A percentile compares a stretch with the other conserved stretches of the same genome.
phyloP scores from a whole-genome alignment of 169 alveolate genomes.

The Theileria parva region DNA sequence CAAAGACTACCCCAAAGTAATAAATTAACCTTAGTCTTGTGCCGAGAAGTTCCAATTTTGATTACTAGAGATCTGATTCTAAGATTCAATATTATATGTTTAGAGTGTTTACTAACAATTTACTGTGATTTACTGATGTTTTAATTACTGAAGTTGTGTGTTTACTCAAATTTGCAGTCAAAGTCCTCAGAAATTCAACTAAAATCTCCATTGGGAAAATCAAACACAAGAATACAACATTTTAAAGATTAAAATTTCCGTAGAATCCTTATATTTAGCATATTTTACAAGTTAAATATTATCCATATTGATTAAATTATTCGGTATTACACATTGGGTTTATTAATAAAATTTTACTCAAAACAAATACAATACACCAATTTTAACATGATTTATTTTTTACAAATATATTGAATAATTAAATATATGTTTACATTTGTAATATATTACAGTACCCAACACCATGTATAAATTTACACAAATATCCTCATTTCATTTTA shows the following conservation, averaged over 20 bases:
- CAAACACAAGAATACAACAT: not conserved
- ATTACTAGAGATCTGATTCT: slow-evolving; percentile 24
- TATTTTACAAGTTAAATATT: not conserved
- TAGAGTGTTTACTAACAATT: slow-evolving; percentile 16
- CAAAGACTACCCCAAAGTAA: slow-evolving; percentile 42
- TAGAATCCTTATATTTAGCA: too few species aligned
- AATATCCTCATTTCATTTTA: not conserved
- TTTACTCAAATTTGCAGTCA: slow-evolving; percentile 43
- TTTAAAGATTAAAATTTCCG: too few species aligned
- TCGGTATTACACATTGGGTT: not conserved
- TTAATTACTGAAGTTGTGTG: slow-evolving; percentile 46
- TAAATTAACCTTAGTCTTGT: slow-evolving; percentile 27
- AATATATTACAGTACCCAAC: not conserved
- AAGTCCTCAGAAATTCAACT: slow-evolving; percentile 33
- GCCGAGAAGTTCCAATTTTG: slow-evolving; percentile 36
- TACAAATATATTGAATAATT: not conserved
- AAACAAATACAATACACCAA: not conserved
- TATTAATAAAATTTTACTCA: not conserved
- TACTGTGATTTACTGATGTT: slow-evolving; percentile 38
- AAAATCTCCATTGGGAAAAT: slow-evolving; percentile 49
- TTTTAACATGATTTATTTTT: not conserved
- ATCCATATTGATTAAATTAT: not conserved
- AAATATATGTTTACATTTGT: not conserved
- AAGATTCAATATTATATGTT: not conserved
- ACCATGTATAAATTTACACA: not conserved